Evolutionary conservation across 192 early-diverging fungal genomes (phyloP).

Genomic region (Glomus cerebriforme): DNA sequence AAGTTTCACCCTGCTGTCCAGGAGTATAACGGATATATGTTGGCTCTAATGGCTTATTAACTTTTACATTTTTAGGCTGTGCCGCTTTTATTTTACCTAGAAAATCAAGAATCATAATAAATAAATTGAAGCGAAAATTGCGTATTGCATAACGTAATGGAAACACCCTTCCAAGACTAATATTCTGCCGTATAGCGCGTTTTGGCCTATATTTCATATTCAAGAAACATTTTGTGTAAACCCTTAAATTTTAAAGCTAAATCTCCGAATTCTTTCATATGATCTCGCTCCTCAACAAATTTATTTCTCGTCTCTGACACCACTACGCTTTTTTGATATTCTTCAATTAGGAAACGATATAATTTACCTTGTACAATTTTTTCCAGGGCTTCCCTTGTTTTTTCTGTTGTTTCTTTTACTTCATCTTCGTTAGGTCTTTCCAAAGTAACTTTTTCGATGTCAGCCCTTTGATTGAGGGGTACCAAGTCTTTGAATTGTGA

Average conservation of each 20-base stretch:
- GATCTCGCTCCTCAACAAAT: too few relatives aligned
- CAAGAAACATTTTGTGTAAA: too few relatives aligned
- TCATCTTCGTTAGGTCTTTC: constrained; percentile 78
- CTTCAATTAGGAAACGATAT: too few relatives aligned
- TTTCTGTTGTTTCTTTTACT: constrained; percentile 81
- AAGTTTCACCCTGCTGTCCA: constrained; percentile 64
- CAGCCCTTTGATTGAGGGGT: constrained; percentile 67
- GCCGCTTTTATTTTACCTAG: constrained; percentile 66
- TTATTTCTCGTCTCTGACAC: too few relatives aligned
- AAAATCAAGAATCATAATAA: constrained; percentile 16
- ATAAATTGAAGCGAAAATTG: too few relatives aligned
- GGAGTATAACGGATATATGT: constrained; percentile 92
- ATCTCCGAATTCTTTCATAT: too few relatives aligned
- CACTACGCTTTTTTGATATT: too few relatives aligned
- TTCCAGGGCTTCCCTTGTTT: constrained; percentile 87
- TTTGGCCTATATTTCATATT: too few relatives aligned
- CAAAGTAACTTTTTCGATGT: constrained; percentile 69
- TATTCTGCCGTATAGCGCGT: too few relatives aligned
- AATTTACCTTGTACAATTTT: constrained; percentile 71
- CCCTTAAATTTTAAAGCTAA: too few relatives aligned
- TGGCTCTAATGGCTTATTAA: constrained; percentile 63
- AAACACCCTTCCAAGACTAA: too few relatives aligned
- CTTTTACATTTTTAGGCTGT: constrained; percentile 59
- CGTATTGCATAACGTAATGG: too few relatives aligned
- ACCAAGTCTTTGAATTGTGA: constrained; percentile 81